These are phyloP conservation scores for Tetrahymena borealis DNA, from an alignment of 73 alveolate species.

Conservation along the genomic window DNA sequence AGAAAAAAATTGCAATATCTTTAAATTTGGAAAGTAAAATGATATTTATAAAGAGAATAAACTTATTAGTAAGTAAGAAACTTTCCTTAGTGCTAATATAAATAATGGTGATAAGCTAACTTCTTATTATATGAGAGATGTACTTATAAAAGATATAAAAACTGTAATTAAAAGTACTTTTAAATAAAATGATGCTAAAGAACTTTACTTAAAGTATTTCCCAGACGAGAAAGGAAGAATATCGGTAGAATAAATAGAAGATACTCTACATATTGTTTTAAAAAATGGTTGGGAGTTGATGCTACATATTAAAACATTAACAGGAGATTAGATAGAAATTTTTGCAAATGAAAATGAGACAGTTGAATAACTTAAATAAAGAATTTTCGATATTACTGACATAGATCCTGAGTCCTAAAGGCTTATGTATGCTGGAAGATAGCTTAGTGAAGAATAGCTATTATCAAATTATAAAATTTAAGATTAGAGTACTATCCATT, in stretches of 20 bases:
- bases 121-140: not conserved
- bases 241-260: not conserved
- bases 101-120: not conserved
- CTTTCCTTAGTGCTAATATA: not conserved
- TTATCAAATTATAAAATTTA: not conserved
- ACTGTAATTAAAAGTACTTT: not conserved
- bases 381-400: not conserved
- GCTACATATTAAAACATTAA: not conserved
- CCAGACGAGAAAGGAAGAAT: not conserved
- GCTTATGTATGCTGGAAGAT: not conserved
- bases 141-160: not conserved
- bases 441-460: not conserved
- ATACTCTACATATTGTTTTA: not conserved
- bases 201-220: not conserved
- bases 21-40: not conserved
- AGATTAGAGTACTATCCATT: not conserved
- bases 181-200: not conserved
- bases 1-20: not conserved
- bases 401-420: not conserved
- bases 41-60: not conserved
- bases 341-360: not conserved
- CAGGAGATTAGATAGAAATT: not conserved
- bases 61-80: not conserved
- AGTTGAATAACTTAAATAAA: not conserved
- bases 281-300: not conserved